Base-by-base conservation (phyloP, 441 rosid genomes). In the Gossypium aridum region DNA sequence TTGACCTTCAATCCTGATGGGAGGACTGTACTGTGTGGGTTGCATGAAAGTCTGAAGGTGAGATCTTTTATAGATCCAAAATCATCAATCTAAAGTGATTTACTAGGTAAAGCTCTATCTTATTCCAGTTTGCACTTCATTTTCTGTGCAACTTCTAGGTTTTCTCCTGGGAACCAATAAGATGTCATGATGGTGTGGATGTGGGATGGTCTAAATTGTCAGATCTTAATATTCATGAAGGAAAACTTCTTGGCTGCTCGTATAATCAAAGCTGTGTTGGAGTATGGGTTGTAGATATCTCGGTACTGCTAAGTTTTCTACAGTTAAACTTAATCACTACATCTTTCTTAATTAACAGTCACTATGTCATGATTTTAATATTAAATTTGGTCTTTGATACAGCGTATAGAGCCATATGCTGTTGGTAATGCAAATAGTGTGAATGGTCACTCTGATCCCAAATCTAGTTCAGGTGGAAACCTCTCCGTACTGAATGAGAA, bases 241-340 rank as follows among this genome's bases (percentile, higher is more conserved):
- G 97, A 72, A 96, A 96, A 88, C 99, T 96, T 79, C 98, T 96
- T 45, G 98, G 97, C 72, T 96, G 99, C 86, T 96, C 99, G 9
- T 89, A 86, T 82, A 96, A 96, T 82, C 99, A 96, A 85, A 96
- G 91, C 72, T 92, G 99, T 78, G 99, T 96, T 22, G 99, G 98
- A 80, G 97, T 96, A 72, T 96, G 99, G 99, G 98, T 96, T 79
- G 99, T 90, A 31, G 98, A 94, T 82, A 89, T 92, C 83, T 88
- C 95, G 92, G 99, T 96, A 94, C 74, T 53, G 55, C 72, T 70
- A 74, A 3, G 74, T 71, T 71, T 75, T 77, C 60, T 73, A 64
- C 23, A 56, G 49, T 54, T 39, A 17, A 78, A 65, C 63, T 82
- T 43, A 43, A 26, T 47, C 63, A 19, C 22, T 83, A 31, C 51